These are phyloP conservation scores for Nemania diffusa DNA, from an alignment of 2,329 filamentous ascomycete species.

Conservation along the genomic window DNA sequence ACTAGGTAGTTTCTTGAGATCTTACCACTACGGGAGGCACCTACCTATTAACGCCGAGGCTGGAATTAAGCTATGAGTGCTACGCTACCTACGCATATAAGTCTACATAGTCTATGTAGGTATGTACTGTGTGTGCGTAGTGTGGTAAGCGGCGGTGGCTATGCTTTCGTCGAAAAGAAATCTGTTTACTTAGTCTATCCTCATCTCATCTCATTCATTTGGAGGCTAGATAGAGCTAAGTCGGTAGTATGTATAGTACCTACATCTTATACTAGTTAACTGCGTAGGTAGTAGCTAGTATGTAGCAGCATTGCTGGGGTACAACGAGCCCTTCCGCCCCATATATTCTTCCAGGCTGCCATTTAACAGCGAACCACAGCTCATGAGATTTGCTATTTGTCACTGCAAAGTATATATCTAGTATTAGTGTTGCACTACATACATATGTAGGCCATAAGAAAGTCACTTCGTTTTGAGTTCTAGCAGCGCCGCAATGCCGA, in stretches of 20 bases:
- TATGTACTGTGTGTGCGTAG: background rate
- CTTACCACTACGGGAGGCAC: no score
- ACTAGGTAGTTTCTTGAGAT: no score
- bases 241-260: background rate
- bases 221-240: constrained; percentile 3
- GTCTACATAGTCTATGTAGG: no score
- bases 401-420: background rate
- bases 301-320: background rate
- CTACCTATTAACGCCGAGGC: background rate
- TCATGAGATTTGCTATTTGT: constrained; percentile 9
- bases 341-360: constrained; percentile 31
- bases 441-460: background rate
- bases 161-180: constrained; percentile 1
- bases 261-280: background rate
- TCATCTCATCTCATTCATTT: background rate
- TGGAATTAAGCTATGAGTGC: background rate
- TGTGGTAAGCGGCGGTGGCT: constrained; percentile 31
- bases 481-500: constrained; percentile 21
- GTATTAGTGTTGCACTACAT: constrained; percentile 5
- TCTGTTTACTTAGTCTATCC: constrained; percentile 27
- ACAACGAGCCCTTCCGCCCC: constrained; percentile 8
- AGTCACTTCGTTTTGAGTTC: background rate
- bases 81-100: background rate
- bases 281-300: background rate
- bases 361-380: constrained; percentile 32